Percentiles rank a stretch among this genome's conserved stretches.
Evolutionary conservation across 768 basidiomycete genomes (phyloP).

Genomic region (Xerocomus potaroensis): DNA sequence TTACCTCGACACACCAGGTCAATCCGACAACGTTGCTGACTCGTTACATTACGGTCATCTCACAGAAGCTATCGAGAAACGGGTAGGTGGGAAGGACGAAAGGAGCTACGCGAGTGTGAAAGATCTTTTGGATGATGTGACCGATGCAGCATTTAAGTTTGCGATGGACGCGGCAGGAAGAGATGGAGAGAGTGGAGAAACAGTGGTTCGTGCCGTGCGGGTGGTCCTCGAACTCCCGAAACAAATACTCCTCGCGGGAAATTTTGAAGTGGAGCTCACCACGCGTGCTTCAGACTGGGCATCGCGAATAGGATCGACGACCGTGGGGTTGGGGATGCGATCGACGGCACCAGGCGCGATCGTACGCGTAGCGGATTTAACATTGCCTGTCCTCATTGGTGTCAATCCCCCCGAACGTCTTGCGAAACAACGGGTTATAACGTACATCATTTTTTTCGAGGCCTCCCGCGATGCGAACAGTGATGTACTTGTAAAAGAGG

Average conservation of each 20-base stretch:
- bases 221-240: conserved; percentile 44
- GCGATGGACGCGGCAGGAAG: conserved; percentile 31
- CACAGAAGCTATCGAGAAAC: conserved; percentile 41
- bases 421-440: conserved; percentile 58
- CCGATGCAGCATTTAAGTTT: conserved; percentile 34
- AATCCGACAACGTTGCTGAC: conserved; percentile 48
- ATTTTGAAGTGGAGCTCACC: conserved; percentile 39
- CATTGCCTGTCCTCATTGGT: conserved; percentile 58
- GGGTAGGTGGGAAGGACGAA: conserved; percentile 18
- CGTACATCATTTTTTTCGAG: conserved; percentile 47
- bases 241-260: conserved; percentile 47
- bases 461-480: conserved; percentile 12
- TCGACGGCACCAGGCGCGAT: conserved; percentile 13
- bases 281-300: conserved; percentile 8
- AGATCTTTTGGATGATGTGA: conserved; percentile 35
- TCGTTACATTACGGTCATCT: conserved; percentile 66
- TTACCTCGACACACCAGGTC: conserved; percentile 43
- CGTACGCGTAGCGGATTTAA: conserved; percentile 43
- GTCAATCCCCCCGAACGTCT: conserved; percentile 66
- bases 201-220: conserved; percentile 30
- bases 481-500: conserved; percentile 4
- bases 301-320: not conserved
- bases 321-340: not conserved
- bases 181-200: not conserved
- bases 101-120: conserved; percentile 26